Base-by-base conservation (phyloP, 495 filamentous ascomycete species). In the Penicillium antarcticum region DNA sequence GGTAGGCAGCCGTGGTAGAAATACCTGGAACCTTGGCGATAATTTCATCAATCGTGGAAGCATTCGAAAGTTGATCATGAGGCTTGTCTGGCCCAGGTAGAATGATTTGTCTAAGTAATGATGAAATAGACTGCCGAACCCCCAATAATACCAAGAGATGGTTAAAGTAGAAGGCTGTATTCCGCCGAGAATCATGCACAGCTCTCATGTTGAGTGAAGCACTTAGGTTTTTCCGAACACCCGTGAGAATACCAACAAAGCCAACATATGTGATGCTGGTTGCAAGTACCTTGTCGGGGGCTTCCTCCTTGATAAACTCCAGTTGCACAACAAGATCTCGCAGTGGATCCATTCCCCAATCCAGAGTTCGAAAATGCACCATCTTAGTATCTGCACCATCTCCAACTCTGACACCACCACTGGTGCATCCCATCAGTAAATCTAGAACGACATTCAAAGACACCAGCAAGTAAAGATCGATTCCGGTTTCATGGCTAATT, bases 301-400 rank as follows among this genome's bases (percentile, higher is more conserved):
- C 52, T 0, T 55, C 51, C 9, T 63, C 57, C 2, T 63, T 48
- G 16, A 80, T 67, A 58, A 76, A 87, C 39, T 88, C 81, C 26
- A 87, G 66, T 34, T 78, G 73, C 5, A 87, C 79, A 24, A 86
- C 61, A 26, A 86, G 50, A 17, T 73, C 63, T 16, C 85, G 72
- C 24, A 87, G 62, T 11, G 62, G 57, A 52, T 84, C 76, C 84
- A 88, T 87, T 0, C 70, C 79, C 84, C 84, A 88, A 56, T 88
- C 85, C 41, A 88, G 62, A 3, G 82, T 85, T 8, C 85, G 68
- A 55, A 87, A 88, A 63, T 87, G 85, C 52, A 86, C 52, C 73
- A 86, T 79, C 40, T 55, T 66, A 0, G 49, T 48, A 19, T 60
- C 38, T 1, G 51, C 46, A 23, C 45, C 57, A 1, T 62, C 54